Percentiles rank a stretch among this genome's conserved stretches.
Conservation (phyloP, 257 asterid genomes). For the Salvia hispanica region DNA sequence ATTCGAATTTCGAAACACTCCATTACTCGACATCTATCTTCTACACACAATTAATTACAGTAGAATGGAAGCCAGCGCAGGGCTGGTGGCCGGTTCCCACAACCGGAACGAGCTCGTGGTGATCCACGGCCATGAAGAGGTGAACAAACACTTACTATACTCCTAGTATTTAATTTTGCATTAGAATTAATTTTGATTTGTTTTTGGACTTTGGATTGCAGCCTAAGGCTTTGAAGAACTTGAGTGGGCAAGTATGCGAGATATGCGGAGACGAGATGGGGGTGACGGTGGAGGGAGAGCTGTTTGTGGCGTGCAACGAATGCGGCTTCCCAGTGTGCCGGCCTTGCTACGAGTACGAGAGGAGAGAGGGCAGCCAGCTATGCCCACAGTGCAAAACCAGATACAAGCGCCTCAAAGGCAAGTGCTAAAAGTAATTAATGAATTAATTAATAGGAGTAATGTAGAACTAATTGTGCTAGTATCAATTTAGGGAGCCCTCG, state of each 20-base stretch:
- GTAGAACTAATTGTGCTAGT: too few relatives aligned
- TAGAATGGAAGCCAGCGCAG: slow-evolving; percentile 89
- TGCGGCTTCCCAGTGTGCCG: slow-evolving; percentile 97
- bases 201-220: slow-evolving; percentile 46
- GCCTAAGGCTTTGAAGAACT: slow-evolving; percentile 86
- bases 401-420: slow-evolving; percentile 85
- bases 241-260: slow-evolving; percentile 94
- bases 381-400: slow-evolving; percentile 97
- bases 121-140: slow-evolving; percentile 98
- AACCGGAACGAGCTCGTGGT: slow-evolving; percentile 96
- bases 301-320: slow-evolving; percentile 90
- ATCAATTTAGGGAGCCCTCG: slow-evolving; percentile 71
- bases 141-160: neutral
- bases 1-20: too few relatives aligned
- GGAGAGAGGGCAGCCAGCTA: slow-evolving; percentile 88
- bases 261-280: slow-evolving; percentile 96
- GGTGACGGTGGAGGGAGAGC: slow-evolving; percentile 83
- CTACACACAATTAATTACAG: slow-evolving; percentile 19
- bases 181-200: too few relatives aligned
- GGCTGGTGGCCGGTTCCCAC: slow-evolving; percentile 96
- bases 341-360: slow-evolving; percentile 93
- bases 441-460: too few relatives aligned
- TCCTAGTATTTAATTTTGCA: too few relatives aligned
- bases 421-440: too few relatives aligned
- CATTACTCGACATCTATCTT: slow-evolving; percentile 27